Conservation (phyloP, 768 basidiomycete genomes). For the Trametes punicea region DNA sequence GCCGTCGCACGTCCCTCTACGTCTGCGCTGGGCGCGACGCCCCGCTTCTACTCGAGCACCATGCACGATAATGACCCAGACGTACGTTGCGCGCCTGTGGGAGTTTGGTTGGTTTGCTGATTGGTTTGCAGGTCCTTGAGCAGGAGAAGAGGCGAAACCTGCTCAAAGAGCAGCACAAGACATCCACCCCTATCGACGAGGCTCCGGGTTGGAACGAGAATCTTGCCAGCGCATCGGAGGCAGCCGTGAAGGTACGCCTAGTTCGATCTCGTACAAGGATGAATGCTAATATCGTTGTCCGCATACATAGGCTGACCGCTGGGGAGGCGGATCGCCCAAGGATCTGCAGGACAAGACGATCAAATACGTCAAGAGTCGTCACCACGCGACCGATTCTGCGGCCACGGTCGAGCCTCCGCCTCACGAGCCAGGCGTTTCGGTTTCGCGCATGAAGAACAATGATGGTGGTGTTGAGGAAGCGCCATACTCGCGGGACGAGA, state of each 20-base stretch:
- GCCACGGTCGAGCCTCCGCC: constrained; percentile 1
- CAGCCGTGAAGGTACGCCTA: constrained; percentile 31
- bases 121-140: constrained; percentile 28
- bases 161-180: constrained; percentile 31
- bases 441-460: constrained; percentile 12
- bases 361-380: constrained; percentile 27
- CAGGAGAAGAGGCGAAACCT: constrained; percentile 35
- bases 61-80: constrained; percentile 36
- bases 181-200: constrained; percentile 31
- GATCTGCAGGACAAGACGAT: constrained; percentile 26
- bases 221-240: constrained; percentile 35
- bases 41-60: constrained; percentile 29
- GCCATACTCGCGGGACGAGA: constrained; percentile 25
- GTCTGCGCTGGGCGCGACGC: constrained; percentile 11
- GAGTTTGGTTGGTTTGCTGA: neutral
- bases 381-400: constrained; percentile 17
- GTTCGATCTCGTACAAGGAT: too few species aligned
- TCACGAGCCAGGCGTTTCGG: constrained; percentile 17
- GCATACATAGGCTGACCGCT: constrained; percentile 27
- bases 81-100: constrained; percentile 13
- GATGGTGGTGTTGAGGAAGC: constrained; percentile 15
- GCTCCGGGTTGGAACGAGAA: constrained; percentile 39
- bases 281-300: neutral
- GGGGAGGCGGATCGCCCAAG: constrained; percentile 6
- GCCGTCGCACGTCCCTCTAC: constrained; percentile 20